Evolutionary conservation across 768 basidiomycete species (phyloP).

Genomic region (Tubosaeta sp.): DNA sequence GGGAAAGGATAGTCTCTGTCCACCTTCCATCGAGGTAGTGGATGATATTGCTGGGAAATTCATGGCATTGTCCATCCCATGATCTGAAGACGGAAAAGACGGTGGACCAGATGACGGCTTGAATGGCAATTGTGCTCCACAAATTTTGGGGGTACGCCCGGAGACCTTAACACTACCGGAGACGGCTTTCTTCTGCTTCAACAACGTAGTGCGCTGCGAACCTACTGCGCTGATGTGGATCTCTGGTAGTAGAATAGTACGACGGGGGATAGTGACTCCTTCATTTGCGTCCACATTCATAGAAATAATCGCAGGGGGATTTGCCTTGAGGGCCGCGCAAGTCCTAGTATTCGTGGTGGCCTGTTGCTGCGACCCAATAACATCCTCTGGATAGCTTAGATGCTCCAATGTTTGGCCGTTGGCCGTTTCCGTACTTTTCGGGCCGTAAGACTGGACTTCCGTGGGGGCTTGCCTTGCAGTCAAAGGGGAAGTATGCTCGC

Average conservation of each 20-base stretch:
- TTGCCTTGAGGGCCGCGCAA: slow-evolving; percentile 16
- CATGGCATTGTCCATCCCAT: background rate
- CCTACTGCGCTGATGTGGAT: background rate
- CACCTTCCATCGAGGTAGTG: slow-evolving; percentile 9
- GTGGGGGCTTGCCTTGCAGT: slow-evolving; percentile 8
- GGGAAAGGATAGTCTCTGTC: slow-evolving; percentile 8
- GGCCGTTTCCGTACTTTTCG: background rate
- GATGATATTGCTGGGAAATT: slow-evolving; percentile 1
- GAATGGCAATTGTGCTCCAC: background rate
- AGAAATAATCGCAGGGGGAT: background rate
- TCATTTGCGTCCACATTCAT: slow-evolving; percentile 5
- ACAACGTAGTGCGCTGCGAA: background rate
- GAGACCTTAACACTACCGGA: slow-evolving; percentile 20
- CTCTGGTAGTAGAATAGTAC: background rate
- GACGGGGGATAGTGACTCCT: background rate
- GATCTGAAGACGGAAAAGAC: background rate
- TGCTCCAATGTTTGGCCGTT: slow-evolving; percentile 1
- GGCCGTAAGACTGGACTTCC: slow-evolving; percentile 5
- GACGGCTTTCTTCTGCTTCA: slow-evolving; percentile 4
- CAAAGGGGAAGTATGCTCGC: slow-evolving; percentile 5
- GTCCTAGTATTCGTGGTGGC: slow-evolving; percentile 27
- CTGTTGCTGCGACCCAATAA: slow-evolving; percentile 21
- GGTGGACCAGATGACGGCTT: background rate
- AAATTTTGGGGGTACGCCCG: background rate
- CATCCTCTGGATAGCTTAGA: background rate